These are phyloP conservation scores for Candida awuae DNA, from an alignment of 805 yeast genomes.

Conservation along the genomic window DNA sequence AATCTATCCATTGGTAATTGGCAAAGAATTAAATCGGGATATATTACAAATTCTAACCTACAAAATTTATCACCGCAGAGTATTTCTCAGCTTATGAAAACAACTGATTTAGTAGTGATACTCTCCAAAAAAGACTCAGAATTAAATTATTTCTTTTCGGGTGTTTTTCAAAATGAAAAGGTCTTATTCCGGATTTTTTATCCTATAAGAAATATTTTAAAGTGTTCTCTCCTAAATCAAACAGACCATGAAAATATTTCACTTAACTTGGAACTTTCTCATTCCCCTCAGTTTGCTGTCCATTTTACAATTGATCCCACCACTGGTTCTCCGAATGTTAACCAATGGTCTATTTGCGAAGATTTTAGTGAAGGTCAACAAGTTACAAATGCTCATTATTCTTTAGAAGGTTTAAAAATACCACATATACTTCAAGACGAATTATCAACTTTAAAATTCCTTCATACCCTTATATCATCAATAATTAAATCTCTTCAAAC, in stretches of 20 bases:
- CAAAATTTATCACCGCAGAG: conserved; percentile 62
- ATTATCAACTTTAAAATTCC: conserved; percentile 26
- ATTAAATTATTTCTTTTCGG: conserved; percentile 71
- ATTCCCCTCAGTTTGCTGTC: conserved; percentile 73
- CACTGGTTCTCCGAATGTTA: conserved; percentile 38
- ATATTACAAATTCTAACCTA: conserved; percentile 33
- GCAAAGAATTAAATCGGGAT: conserved; percentile 70
- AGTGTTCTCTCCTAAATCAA: conserved; percentile 47
- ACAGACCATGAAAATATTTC: conserved; percentile 33
- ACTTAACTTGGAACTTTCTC: conserved; percentile 28
- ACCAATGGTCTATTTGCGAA: conserved; percentile 75
- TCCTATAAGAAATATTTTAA: conserved; percentile 52
- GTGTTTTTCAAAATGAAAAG: conserved; percentile 57
- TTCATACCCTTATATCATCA: conserved; percentile 27
- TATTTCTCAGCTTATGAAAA: conserved; percentile 53
- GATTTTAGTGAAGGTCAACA: conserved; percentile 82
- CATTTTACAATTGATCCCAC: conserved; percentile 51
- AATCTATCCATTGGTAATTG: conserved; percentile 71
- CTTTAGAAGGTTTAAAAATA: conserved; percentile 49
- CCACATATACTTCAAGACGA: conserved; percentile 66
- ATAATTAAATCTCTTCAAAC: conserved; percentile 21
- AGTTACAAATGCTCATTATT: conserved; percentile 56
- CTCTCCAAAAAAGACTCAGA: conserved; percentile 64
- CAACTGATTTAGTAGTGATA: conserved; percentile 64
- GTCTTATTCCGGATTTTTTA: conserved; percentile 66